Evolutionary conservation across 257 asterid species (phyloP).

Genomic region (Solanum pennellii): DNA sequence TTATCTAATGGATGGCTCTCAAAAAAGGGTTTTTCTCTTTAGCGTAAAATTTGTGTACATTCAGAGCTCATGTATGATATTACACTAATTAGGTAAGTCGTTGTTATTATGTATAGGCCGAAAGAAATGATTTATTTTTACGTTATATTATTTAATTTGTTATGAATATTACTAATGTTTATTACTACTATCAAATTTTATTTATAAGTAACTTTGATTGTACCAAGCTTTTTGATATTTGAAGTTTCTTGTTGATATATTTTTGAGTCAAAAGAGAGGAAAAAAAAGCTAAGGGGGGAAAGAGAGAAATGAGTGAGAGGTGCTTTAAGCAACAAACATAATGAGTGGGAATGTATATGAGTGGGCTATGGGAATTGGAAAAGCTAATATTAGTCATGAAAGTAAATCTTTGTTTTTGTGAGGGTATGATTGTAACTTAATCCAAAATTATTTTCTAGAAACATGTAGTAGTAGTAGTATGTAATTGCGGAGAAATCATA

Average conservation of each 20-base stretch:
- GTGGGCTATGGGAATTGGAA: conserved; percentile 19
- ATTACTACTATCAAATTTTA: neutral
- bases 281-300: neutral
- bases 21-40: neutral
- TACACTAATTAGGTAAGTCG: neutral
- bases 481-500: neutral
- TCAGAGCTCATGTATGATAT: fast-evolving
- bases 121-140: neutral
- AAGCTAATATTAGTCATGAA: neutral
- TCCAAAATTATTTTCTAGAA: neutral
- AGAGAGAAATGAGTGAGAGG: conserved; percentile 27
- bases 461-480: neutral
- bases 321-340: conserved; percentile 82
- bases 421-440: neutral
- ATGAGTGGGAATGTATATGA: conserved; percentile 49
- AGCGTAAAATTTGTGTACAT: no score
- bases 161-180: neutral
- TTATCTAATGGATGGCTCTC: neutral
- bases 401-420: neutral
- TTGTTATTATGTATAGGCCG: fast-evolving
- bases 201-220: neutral
- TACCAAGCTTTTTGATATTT: neutral
- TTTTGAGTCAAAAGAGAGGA: neutral
- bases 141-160: no score
- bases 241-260: neutral